Evolutionary conservation across 768 basidiomycete species (phyloP), one percentile per base, ranked within the genome.

Genomic region (Strobilomyces echinocephalus): DNA sequence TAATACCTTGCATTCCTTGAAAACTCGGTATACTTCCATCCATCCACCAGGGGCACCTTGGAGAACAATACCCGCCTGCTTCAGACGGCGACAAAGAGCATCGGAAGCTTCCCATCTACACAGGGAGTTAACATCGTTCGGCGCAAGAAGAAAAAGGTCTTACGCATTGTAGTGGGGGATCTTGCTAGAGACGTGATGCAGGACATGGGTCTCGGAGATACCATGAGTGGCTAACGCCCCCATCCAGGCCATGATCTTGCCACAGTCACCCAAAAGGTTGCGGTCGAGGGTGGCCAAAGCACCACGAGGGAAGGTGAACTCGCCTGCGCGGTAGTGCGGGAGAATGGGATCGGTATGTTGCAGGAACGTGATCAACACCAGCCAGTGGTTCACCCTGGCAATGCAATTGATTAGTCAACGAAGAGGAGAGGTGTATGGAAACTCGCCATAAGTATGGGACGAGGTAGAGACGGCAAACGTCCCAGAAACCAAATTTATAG

Each of bases 261-360:
- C 93, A 51, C 82, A 79, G 65, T 87, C 88, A 40, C 87, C 89
- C 24, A 93, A 76, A 35, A 91, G 79, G 63, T 69, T 83, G 45
- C 91, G 89, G 70, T 98, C 93, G 38, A 97, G 77, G 11, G 95
- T 99, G 49, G 90, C 75, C 49, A 98, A 83, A 15, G 95, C 95
- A 54, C 95, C 95, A 61, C 93, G 90, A 41, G 87, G 77, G 80
- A 98, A 99, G 36, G 86, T 94, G 79, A 95, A 97, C 66, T 88
- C 86, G 35, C 82, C 67, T 14, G 85, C 82, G 58, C 90, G 88
- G 79, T 97, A 97, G 74, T 97, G 95, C 46, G 95, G 95, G 41
- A 98, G 82, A 43, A 88, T 70, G 18, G 95, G 92, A 73, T 97
- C 95, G 63, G 95, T 97, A 77, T 99, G 95, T 75, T 99, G 95